phyloP scores from a whole-genome alignment of 768 basidiomycete species.

The Naganishia onofrii region DNA sequence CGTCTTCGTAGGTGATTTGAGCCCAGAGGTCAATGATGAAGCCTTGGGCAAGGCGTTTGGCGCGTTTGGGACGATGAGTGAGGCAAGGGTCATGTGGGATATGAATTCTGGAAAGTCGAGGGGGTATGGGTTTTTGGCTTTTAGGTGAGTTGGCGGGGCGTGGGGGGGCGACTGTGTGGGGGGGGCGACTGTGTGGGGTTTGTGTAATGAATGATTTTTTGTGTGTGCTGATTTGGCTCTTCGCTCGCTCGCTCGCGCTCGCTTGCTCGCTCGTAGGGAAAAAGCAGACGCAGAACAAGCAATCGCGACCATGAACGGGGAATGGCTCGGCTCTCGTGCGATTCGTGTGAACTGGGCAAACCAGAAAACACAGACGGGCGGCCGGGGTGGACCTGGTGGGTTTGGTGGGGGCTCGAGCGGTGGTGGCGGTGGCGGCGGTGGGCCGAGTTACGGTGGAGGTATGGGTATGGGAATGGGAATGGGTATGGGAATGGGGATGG shows the following conservation, averaged over 20 bases:
- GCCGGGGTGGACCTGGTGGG: slow-evolving; percentile 44
- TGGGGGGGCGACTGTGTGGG: no score
- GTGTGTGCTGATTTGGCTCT: no score
- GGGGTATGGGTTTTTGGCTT: slow-evolving; percentile 96
- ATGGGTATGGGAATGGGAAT: no score
- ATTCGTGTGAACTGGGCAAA: slow-evolving; percentile 99
- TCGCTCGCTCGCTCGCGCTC: no score
- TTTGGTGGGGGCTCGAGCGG: slow-evolving; percentile 22
- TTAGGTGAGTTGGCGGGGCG: slow-evolving; percentile 55
- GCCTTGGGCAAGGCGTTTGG: slow-evolving; percentile 94
- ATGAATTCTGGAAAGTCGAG: slow-evolving; percentile 99
- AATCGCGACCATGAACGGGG: slow-evolving; percentile 99
- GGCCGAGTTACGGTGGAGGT: neutral
- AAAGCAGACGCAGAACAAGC: slow-evolving; percentile 99
- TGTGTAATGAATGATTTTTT: no score
- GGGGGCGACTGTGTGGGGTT: no score
- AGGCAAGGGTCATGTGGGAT: slow-evolving; percentile 99
- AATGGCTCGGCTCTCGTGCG: slow-evolving; percentile 96
- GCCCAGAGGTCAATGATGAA: slow-evolving; percentile 97
- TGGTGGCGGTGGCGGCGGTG: no score
- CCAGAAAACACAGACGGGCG: slow-evolving; percentile 84
- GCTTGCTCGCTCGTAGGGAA: slow-evolving; percentile 62
- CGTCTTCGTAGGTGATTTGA: slow-evolving; percentile 99
- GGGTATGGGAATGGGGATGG: no score
- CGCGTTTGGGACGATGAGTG: slow-evolving; percentile 92